phyloP scores from a whole-genome alignment of 495 filamentous ascomycete species.

The Filosporella fistucella region DNA sequence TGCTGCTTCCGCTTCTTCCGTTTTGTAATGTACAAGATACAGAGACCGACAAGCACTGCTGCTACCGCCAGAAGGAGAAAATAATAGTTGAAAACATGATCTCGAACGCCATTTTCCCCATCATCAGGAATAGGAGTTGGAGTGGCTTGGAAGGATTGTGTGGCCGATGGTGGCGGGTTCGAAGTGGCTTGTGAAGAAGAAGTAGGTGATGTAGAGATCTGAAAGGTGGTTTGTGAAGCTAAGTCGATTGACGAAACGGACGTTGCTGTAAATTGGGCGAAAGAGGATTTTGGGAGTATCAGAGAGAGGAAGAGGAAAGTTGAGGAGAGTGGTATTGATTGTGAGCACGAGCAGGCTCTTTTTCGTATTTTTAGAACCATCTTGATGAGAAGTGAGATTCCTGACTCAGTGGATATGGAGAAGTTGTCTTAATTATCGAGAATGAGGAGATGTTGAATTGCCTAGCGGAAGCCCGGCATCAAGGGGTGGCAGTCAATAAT shows the following conservation, averaged over 20 bases:
- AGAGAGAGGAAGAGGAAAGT: conserved; percentile 15
- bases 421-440: too few relatives aligned
- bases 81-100: conserved; percentile 30
- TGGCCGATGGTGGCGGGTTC: neutral
- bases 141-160: conserved; percentile 1
- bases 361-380: conserved; percentile 3
- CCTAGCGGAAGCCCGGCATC: too few relatives aligned
- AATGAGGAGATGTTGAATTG: too few relatives aligned
- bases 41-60: conserved; percentile 23
- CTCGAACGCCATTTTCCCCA: neutral
- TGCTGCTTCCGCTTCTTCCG: conserved; percentile 17
- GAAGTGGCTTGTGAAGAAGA: neutral
- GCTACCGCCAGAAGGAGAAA: conserved; percentile 20
- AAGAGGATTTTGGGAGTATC: conserved; percentile 14
- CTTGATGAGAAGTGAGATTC: too few relatives aligned
- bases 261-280: conserved; percentile 9
- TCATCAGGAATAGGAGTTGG: neutral
- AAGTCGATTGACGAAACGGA: too few relatives aligned
- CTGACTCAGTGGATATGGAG: too few relatives aligned
- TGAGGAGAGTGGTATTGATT: conserved; percentile 10
- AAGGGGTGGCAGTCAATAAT: too few relatives aligned
- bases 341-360: conserved; percentile 2
- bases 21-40: conserved; percentile 20
- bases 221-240: conserved; percentile 3
- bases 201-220: neutral